Evolutionary conservation across 805 yeast species (phyloP).

Genomic region (Groenewaldozyma tartarivorans): DNA sequence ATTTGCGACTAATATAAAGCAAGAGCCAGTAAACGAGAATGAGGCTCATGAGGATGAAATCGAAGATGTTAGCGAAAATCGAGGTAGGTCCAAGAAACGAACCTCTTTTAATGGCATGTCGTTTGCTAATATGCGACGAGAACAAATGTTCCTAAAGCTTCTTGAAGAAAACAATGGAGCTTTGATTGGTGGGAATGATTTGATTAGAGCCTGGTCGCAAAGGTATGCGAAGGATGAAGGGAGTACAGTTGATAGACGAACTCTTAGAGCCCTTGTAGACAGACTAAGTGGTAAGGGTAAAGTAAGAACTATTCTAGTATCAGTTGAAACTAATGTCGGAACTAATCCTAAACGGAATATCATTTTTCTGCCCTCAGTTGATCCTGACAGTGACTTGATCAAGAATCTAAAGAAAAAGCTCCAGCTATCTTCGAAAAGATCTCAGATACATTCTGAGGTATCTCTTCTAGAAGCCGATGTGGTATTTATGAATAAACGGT

Average conservation of each 20-base stretch:
- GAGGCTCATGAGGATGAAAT: too few species aligned
- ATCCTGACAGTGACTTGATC: conserved; percentile 16
- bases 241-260: conserved; percentile 44
- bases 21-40: too few species aligned
- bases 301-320: conserved; percentile 21
- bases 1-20: too few species aligned
- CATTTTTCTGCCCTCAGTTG: conserved; percentile 21
- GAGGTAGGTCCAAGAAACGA: neutral
- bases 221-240: conserved; percentile 23
- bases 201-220: conserved; percentile 35
- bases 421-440: conserved; percentile 7
- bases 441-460: neutral
- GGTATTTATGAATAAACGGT: neutral
- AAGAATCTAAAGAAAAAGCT: conserved; percentile 11
- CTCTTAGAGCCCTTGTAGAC: conserved; percentile 38
- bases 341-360: conserved; percentile 18
- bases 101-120: conserved; percentile 21
- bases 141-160: conserved; percentile 34
- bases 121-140: conserved; percentile 36
- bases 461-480: conserved; percentile 1
- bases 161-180: conserved; percentile 39
- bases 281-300: conserved; percentile 28
- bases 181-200: conserved; percentile 32
- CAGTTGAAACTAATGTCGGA: conserved; percentile 17
- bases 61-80: too few species aligned